Evolutionary conservation across 2,329 filamentous ascomycete genomes (phyloP).

Genomic region (Chrysoporthe deuterocubensis): DNA sequence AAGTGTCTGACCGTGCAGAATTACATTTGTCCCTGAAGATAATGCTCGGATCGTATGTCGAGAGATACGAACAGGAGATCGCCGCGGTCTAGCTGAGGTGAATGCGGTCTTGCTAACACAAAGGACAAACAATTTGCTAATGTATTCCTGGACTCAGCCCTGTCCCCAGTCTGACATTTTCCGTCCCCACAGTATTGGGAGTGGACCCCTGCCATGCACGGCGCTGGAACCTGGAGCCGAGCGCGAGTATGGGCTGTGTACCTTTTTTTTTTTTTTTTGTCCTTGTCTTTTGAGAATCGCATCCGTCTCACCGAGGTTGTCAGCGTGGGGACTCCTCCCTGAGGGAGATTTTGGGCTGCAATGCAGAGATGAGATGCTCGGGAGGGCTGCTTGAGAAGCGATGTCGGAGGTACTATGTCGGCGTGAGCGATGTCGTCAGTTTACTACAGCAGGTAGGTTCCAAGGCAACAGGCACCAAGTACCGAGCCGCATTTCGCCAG

Average conservation of each 20-base stretch:
- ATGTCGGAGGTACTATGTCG: slow-evolving; percentile 6
- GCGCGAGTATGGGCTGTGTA: not conserved
- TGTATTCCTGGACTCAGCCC: slow-evolving; percentile 24
- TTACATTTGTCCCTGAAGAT: not conserved
- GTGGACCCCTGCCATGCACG: slow-evolving; percentile 15
- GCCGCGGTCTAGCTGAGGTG: slow-evolving; percentile 16
- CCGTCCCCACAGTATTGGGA: slow-evolving; percentile 15
- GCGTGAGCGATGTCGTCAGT: slow-evolving; percentile 4
- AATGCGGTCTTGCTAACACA: slow-evolving; percentile 25
- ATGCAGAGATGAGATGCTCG: not conserved
- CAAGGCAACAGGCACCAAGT: slow-evolving; percentile 9
- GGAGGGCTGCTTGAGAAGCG: not conserved
- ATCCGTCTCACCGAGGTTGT: no score
- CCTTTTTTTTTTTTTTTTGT: not conserved
- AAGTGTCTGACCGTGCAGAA: slow-evolving; percentile 4
- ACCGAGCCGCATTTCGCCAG: slow-evolving; percentile 19
- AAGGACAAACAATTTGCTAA: slow-evolving; percentile 32
- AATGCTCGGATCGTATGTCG: slow-evolving; percentile 10
- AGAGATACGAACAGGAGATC: slow-evolving; percentile 18
- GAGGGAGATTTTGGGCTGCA: not conserved
- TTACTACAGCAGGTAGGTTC: not conserved
- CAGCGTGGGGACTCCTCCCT: not conserved
- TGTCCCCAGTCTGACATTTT: slow-evolving; percentile 24
- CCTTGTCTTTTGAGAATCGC: not conserved
- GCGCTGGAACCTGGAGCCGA: not conserved